Conservation (phyloP, 768 basidiomycete species). For the Candolleomyces eurysporus region DNA sequence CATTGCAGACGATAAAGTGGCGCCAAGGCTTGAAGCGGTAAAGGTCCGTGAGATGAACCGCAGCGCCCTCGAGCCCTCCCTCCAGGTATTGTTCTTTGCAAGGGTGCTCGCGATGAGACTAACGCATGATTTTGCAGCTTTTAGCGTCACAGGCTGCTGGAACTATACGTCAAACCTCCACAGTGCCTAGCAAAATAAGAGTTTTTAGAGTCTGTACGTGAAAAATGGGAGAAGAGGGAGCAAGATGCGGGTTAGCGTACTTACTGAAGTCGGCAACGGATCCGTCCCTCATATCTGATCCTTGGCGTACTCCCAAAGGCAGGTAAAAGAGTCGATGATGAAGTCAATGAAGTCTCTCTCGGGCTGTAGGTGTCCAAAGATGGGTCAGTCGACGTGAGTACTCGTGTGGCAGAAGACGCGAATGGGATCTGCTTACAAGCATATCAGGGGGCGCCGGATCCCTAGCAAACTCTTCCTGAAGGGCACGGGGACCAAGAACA, state of each 20-base stretch:
- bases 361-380: slow-evolving; percentile 36
- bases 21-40: slow-evolving; percentile 78
- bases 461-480: slow-evolving; percentile 52
- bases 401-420: neutral
- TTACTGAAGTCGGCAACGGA: slow-evolving; percentile 81
- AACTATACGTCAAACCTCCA: slow-evolving; percentile 83
- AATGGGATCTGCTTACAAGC: slow-evolving; percentile 49
- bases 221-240: neutral
- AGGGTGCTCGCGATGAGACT: slow-evolving; percentile 69
- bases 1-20: slow-evolving; percentile 91
- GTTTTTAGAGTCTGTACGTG: neutral
- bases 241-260: slow-evolving; percentile 16
- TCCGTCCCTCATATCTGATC: slow-evolving; percentile 48
- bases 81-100: neutral
- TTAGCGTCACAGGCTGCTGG: slow-evolving; percentile 91
- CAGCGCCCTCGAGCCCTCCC: slow-evolving; percentile 74
- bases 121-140: slow-evolving; percentile 81
- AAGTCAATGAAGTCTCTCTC: slow-evolving; percentile 77
- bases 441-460: slow-evolving; percentile 78
- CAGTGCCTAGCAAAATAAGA: slow-evolving; percentile 51
- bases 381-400: neutral
- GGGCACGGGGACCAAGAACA: slow-evolving; percentile 56
- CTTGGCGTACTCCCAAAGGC: slow-evolving; percentile 77
- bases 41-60: slow-evolving; percentile 75
- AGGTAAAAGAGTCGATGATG: slow-evolving; percentile 58